Percentiles rank a stretch among this genome's conserved stretches.
phyloP scores from a whole-genome alignment of 2,329 filamentous ascomycete species.

The Penicillium palitans region DNA sequence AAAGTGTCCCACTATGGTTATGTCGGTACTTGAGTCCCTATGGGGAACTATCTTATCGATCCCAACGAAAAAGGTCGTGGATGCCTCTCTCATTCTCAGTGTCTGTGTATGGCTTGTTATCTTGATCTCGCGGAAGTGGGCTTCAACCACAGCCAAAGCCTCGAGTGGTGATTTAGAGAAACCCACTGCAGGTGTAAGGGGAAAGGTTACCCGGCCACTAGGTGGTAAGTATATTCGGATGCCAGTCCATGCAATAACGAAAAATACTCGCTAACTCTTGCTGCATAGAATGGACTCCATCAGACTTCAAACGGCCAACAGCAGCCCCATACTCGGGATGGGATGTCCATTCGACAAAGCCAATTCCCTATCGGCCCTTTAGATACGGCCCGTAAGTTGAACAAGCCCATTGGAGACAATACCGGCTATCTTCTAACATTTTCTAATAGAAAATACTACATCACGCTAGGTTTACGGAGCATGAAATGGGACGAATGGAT shows the following conservation, averaged over 20 bases:
- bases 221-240: constrained; percentile 45
- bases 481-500: constrained; percentile 76
- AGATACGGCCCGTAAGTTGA: constrained; percentile 63
- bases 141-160: constrained; percentile 18
- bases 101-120: constrained; percentile 34
- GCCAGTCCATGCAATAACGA: background rate
- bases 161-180: constrained; percentile 51
- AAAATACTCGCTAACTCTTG: background rate
- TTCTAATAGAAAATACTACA: constrained; percentile 59
- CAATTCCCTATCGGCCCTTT: constrained; percentile 76
- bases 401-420: background rate
- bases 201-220: constrained; percentile 40
- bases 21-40: constrained; percentile 4
- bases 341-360: constrained; percentile 67
- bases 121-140: constrained; percentile 31
- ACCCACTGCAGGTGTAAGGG: constrained; percentile 30
- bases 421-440: background rate
- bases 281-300: constrained; percentile 56
- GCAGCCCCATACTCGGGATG: constrained; percentile 66
- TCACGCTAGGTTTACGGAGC: constrained; percentile 74
- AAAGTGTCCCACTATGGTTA: background rate
- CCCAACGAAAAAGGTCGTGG: constrained; percentile 19
- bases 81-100: constrained; percentile 18
- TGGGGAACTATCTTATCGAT: constrained; percentile 1
- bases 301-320: constrained; percentile 59